These are phyloP conservation scores for Aspergillus panamensis DNA, from an alignment of 495 filamentous ascomycete genomes.

Conservation along the genomic window DNA sequence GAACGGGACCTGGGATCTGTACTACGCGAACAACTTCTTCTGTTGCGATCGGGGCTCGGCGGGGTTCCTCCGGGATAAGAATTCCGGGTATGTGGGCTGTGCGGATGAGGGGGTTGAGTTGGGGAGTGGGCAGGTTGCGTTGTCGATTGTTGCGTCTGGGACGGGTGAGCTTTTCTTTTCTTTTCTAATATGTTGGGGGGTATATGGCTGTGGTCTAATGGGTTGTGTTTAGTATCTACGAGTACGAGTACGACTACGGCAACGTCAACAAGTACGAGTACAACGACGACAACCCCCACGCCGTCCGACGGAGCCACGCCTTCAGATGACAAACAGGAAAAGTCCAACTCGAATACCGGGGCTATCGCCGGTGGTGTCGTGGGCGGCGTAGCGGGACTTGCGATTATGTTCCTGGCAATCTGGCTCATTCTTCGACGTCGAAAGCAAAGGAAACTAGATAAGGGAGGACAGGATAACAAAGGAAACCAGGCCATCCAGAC, in stretches of 20 bases:
- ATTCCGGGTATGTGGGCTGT: not conserved
- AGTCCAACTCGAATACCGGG: not conserved
- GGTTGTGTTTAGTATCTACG: too few relatives aligned
- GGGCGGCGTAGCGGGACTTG: not conserved
- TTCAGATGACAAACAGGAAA: too few relatives aligned
- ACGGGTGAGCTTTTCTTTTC: too few relatives aligned
- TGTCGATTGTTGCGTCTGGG: not conserved
- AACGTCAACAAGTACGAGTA: not conserved
- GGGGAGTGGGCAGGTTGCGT: not conserved
- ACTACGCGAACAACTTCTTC: not conserved
- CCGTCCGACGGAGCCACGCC: too few relatives aligned
- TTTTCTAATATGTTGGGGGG: too few relatives aligned
- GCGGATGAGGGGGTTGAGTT: not conserved
- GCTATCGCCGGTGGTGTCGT: slow-evolving; percentile 1
- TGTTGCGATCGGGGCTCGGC: not conserved
- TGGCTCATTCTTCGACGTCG: not conserved
- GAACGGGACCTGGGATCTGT: not conserved
- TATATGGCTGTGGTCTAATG: too few relatives aligned
- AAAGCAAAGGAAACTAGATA: not conserved
- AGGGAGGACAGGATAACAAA: too few relatives aligned
- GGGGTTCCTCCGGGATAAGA: not conserved
- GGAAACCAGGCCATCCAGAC: too few relatives aligned
- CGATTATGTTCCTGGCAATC: not conserved
- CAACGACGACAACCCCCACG: not conserved
- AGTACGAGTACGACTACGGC: too few relatives aligned